Evolutionary conservation across 805 yeast genomes (phyloP).

Genomic region (Ogataea minuta): DNA sequence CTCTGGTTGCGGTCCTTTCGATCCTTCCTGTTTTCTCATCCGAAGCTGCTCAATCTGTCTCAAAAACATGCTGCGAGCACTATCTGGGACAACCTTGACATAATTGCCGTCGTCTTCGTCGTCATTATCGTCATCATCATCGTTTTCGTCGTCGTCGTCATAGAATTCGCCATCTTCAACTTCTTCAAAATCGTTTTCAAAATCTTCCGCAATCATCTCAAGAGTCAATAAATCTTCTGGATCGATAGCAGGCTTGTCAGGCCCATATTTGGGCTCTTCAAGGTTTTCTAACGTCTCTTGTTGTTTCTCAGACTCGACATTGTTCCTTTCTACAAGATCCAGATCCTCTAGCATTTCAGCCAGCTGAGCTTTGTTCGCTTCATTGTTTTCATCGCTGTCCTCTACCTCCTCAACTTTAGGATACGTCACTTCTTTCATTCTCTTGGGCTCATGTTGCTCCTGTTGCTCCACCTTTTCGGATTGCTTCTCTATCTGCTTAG

Average conservation of each 20-base stretch:
- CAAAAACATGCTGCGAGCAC: conserved; percentile 41
- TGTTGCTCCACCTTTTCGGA: conserved; percentile 12
- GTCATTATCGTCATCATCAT: conserved; percentile 6
- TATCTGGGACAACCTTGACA: conserved; percentile 22
- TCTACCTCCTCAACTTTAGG: conserved; percentile 3
- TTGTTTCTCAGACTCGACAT: conserved; percentile 4
- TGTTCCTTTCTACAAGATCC: conserved; percentile 24
- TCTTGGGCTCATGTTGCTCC: no score
- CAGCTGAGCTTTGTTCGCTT: conserved; percentile 32
- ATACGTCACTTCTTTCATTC: conserved; percentile 13
- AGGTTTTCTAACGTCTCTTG: neutral
- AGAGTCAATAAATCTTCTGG: conserved; percentile 49
- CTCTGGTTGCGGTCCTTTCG: conserved; percentile 1
- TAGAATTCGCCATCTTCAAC: conserved; percentile 22
- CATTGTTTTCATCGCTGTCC: conserved; percentile 8
- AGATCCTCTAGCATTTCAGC: conserved; percentile 35
- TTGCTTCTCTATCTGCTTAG: neutral
- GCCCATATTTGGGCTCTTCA: neutral
- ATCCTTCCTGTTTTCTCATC: conserved; percentile 22
- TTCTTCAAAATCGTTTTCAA: conserved; percentile 22
- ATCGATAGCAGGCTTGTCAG: conserved; percentile 33
- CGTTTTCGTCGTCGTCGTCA: conserved; percentile 14
- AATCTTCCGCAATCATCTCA: conserved; percentile 42
- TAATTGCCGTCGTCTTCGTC: conserved; percentile 20
- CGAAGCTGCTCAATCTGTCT: conserved; percentile 36